A percentile compares a stretch with the other conserved stretches of the same genome.
These are phyloP conservation scores for Pinus tabuliformis DNA, from an alignment of 75 land plant genomes.

Conservation along the genomic window DNA sequence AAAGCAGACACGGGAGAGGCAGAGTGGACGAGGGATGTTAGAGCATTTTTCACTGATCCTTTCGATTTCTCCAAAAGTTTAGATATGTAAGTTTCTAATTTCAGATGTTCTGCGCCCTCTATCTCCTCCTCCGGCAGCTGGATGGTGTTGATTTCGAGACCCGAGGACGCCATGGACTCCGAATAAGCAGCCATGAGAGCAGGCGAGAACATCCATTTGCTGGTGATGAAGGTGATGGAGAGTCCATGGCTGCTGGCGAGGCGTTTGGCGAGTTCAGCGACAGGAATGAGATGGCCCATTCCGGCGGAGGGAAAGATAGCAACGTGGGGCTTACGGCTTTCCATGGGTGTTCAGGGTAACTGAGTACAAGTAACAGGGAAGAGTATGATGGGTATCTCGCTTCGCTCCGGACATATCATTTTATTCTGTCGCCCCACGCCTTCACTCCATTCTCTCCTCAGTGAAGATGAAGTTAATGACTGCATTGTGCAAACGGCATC, in stretches of 20 bases:
- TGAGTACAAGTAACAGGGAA: too few species aligned
- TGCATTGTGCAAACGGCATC: too few species aligned
- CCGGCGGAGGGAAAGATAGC: constrained; percentile 39
- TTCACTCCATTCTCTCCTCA: too few species aligned
- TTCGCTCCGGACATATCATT: too few species aligned
- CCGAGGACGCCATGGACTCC: neutral
- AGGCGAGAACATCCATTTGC: neutral
- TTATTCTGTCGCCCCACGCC: too few species aligned
- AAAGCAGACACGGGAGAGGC: constrained; percentile 6
- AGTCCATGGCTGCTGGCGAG: constrained; percentile 23
- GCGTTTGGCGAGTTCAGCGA: constrained; percentile 37
- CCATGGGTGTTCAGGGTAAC: too few species aligned
- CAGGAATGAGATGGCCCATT: constrained; percentile 56
- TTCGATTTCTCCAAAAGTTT: constrained; percentile 22
- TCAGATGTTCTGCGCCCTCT: constrained; percentile 14
- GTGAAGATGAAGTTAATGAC: too few species aligned
- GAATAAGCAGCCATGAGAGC: neutral
- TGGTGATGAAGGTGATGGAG: constrained; percentile 24
- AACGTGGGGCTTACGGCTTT: constrained; percentile 13
- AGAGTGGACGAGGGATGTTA: neutral
- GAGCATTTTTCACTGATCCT: constrained; percentile 5
- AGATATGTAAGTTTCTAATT: constrained; percentile 22
- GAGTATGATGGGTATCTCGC: too few species aligned
- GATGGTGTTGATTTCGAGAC: constrained; percentile 13
- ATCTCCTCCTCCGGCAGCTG: constrained; percentile 28